Evolutionary conservation across 2,329 filamentous ascomycete species (phyloP).

Genomic region (Ophiosphaerella korrae): DNA sequence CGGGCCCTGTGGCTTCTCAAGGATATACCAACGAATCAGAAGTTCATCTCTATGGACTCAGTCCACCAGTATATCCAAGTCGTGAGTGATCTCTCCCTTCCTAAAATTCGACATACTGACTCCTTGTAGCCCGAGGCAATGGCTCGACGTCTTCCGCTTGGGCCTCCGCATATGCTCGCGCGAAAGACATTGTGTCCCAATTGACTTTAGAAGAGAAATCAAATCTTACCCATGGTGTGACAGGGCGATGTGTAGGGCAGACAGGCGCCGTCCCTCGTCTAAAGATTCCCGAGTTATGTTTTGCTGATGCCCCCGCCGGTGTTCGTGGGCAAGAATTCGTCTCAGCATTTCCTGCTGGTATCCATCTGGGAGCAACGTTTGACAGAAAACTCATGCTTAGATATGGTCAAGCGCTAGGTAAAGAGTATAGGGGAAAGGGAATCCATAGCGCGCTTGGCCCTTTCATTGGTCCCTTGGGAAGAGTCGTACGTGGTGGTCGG

Average conservation of each 20-base stretch:
- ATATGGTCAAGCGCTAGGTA: constrained; percentile 69
- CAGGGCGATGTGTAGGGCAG: constrained; percentile 42
- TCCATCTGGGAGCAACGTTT: constrained; percentile 67
- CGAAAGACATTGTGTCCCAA: constrained; percentile 46
- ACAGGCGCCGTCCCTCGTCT: constrained; percentile 45
- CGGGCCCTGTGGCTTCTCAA: constrained; percentile 14
- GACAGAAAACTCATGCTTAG: constrained; percentile 72
- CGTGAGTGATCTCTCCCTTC: constrained; percentile 18
- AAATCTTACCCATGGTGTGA: constrained; percentile 45
- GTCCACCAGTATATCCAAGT: constrained; percentile 37
- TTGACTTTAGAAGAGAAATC: constrained; percentile 52
- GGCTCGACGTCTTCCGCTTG: constrained; percentile 30
- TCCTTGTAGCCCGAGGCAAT: constrained; percentile 23
- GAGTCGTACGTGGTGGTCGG: constrained; percentile 72
- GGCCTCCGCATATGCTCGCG: constrained; percentile 41
- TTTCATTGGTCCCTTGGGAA: constrained; percentile 70
- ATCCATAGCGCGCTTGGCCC: constrained; percentile 73
- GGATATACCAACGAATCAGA: constrained; percentile 35
- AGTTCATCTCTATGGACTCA: constrained; percentile 34
- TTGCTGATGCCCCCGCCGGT: constrained; percentile 47
- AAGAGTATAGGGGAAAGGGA: constrained; percentile 73
- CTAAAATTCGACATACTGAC: constrained; percentile 1
- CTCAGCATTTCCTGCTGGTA: constrained; percentile 37
- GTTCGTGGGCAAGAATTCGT: constrained; percentile 39
- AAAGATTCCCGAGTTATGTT: constrained; percentile 45